Conservation (phyloP, 768 basidiomycete genomes). For the Lentinula aciculospora region DNA sequence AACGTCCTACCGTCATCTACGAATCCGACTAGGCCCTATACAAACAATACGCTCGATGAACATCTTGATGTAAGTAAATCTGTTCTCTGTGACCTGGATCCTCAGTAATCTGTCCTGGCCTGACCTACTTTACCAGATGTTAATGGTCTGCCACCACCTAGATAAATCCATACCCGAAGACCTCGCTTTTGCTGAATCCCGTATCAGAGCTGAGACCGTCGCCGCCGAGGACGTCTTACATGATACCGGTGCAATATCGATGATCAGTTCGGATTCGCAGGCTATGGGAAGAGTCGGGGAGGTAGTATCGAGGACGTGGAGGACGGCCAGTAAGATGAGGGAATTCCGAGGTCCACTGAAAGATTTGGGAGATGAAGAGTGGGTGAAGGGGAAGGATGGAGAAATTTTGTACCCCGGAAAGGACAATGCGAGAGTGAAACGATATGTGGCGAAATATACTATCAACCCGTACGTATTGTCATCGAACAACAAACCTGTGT, state of each 20-base stretch:
- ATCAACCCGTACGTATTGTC: constrained; percentile 87
- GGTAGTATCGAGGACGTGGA: constrained; percentile 89
- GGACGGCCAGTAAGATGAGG: constrained; percentile 94
- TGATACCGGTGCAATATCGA: constrained; percentile 89
- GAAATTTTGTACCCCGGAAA: constrained; percentile 41
- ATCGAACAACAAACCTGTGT: constrained; percentile 2
- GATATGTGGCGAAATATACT: constrained; percentile 95
- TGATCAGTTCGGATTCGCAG: constrained; percentile 95
- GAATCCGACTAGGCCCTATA: constrained; percentile 92
- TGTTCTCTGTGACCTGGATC: background rate
- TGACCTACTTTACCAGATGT: constrained; percentile 59
- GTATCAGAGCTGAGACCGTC: constrained; percentile 93
- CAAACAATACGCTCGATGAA: constrained; percentile 90
- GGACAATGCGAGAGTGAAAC: constrained; percentile 90
- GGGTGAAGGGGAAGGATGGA: constrained; percentile 61
- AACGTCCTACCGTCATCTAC: constrained; percentile 96
- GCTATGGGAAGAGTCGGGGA: constrained; percentile 99
- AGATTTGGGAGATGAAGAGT: constrained; percentile 62
- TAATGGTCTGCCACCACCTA: constrained; percentile 99
- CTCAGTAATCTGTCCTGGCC: background rate
- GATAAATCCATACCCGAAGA: constrained; percentile 91
- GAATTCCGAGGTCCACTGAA: constrained; percentile 69
- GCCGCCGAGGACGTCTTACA: constrained; percentile 97
- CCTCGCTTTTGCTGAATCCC: constrained; percentile 91
- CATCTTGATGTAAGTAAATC: constrained; percentile 78